phyloP scores from a whole-genome alignment of 345 rosid genomes.

The Murraya paniculata region DNA sequence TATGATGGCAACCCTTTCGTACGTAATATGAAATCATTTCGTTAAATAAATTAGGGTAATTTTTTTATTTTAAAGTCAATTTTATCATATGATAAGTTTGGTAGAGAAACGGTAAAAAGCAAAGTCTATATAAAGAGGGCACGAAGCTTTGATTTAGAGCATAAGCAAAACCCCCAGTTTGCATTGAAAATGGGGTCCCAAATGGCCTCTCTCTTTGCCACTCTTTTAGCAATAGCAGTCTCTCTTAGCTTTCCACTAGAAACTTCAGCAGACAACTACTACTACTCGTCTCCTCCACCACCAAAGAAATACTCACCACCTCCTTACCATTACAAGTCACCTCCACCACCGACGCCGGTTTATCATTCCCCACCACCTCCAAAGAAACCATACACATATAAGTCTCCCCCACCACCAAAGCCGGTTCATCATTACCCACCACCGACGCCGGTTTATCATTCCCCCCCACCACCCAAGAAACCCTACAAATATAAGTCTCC shows the following conservation, averaged over 20 bases:
- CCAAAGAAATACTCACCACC: conserved; percentile 22
- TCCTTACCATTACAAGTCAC: conserved; percentile 12
- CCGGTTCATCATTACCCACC: conserved; percentile 16
- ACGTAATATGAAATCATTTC: background rate
- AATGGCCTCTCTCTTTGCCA: conserved; percentile 47
- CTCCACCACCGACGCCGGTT: background rate
- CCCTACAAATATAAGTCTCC: conserved; percentile 1
- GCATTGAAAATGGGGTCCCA: conserved; percentile 40
- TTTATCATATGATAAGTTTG: conserved; percentile 7
- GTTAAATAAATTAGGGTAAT: background rate
- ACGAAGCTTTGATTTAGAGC: conserved; percentile 23
- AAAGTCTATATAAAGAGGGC: conserved; percentile 58
- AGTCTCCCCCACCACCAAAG: conserved; percentile 13
- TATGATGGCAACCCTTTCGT: background rate
- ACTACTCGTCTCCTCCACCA: conserved; percentile 29
- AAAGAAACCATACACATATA: background rate
- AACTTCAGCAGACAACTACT: conserved; percentile 35
- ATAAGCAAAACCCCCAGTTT: conserved; percentile 17
- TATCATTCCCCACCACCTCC: conserved; percentile 17
- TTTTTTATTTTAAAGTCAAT: background rate
- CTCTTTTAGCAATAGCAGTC: conserved; percentile 42
- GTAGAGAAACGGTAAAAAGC: conserved; percentile 15
- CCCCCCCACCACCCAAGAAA: conserved; percentile 20
- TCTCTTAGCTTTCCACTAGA: conserved; percentile 44
- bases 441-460: conserved; percentile 5